phyloP scores from a whole-genome alignment of 2,329 filamentous ascomycete genomes.

The Albifimbria verrucaria region DNA sequence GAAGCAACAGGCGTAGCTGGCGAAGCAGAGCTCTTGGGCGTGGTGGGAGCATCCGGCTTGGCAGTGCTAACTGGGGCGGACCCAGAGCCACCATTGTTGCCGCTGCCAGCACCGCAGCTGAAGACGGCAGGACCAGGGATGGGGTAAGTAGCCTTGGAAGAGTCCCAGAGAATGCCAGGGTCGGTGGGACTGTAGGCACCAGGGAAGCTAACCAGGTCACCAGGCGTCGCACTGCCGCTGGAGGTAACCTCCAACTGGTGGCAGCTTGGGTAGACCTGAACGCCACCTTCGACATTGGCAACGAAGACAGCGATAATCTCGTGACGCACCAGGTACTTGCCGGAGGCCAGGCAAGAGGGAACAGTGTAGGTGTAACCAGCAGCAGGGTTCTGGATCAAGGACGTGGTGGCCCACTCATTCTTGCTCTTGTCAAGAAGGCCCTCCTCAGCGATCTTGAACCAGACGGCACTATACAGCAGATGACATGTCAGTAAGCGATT shows the following conservation, averaged over 20 bases:
- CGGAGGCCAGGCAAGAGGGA: conserved; percentile 46
- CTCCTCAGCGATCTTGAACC: conserved; percentile 52
- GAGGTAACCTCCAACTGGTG: conserved; percentile 55
- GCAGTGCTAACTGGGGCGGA: background rate
- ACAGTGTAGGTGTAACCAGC: conserved; percentile 47
- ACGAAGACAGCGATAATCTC: conserved; percentile 55
- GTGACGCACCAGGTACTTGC: conserved; percentile 57
- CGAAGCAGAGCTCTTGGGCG: no score
- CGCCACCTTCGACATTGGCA: conserved; percentile 45
- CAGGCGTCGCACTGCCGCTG: conserved; percentile 39
- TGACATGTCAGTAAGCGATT: conserved; percentile 29
- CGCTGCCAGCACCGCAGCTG: conserved; percentile 28
- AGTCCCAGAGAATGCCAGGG: conserved; percentile 49
- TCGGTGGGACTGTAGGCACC: conserved; percentile 49
- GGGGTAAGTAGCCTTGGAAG: conserved; percentile 45
- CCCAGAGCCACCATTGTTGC: background rate
- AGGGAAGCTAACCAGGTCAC: conserved; percentile 45
- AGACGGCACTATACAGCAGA: conserved; percentile 42
- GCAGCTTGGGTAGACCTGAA: conserved; percentile 56
- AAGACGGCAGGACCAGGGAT: conserved; percentile 47
- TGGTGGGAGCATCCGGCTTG: background rate
- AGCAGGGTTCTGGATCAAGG: conserved; percentile 43
- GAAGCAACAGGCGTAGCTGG: background rate
- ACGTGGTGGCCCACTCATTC: conserved; percentile 42
- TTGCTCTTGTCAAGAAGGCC: conserved; percentile 46